A percentile compares a stretch with the other conserved stretches of the same genome.
Conservation (phyloP, 208 protist genomes). For the Spongospora subterranea region DNA sequence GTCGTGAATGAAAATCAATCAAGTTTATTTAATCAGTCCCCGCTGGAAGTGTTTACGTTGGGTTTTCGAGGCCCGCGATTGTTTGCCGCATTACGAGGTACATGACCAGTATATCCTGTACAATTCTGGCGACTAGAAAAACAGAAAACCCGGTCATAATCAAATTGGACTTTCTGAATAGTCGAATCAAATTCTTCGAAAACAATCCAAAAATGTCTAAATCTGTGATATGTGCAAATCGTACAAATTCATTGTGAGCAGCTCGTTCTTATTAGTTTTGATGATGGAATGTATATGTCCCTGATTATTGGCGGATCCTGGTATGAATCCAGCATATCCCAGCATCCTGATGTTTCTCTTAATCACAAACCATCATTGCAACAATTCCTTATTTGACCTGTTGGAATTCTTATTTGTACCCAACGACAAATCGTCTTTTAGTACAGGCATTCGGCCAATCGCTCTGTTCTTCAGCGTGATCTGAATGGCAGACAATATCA, state of each 20-base stretch:
- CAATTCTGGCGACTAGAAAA: background rate
- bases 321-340: background rate
- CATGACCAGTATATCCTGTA: background rate
- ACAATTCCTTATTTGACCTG: background rate
- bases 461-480: background rate
- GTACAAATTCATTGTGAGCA: background rate
- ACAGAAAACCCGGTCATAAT: background rate
- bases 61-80: background rate
- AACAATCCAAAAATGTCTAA: too few relatives aligned
- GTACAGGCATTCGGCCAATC: background rate
- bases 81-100: background rate
- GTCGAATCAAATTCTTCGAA: background rate
- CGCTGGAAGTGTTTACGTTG: background rate
- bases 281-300: background rate
- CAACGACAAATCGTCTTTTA: background rate
- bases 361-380: background rate
- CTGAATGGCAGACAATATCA: background rate
- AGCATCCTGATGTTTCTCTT: background rate
- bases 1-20: too few relatives aligned
- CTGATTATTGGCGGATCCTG: background rate
- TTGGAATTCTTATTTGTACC: background rate
- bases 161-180: background rate
- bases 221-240: too few relatives aligned
- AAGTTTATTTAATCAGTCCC: background rate
- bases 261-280: background rate